phyloP scores from a whole-genome alignment of 2,329 filamentous ascomycete species.

The Cladosporium velox region DNA sequence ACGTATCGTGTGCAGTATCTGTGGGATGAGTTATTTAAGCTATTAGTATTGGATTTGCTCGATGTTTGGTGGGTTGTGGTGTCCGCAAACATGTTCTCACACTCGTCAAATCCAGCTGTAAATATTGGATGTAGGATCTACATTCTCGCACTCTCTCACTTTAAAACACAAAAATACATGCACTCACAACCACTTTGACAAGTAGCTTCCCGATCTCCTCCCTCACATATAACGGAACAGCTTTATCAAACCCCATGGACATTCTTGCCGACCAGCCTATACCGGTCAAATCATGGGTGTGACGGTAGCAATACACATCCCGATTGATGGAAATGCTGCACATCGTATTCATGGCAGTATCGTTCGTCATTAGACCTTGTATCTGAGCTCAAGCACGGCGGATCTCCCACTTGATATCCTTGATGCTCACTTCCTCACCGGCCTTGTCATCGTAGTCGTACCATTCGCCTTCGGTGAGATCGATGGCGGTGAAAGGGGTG shows the following conservation, averaged over 20 bases:
- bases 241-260: neutral
- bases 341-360: neutral
- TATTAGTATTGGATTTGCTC: neutral
- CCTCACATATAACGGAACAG: neutral
- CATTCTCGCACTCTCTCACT: neutral
- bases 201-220: too few relatives aligned
- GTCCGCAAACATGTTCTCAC: neutral
- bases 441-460: slow-evolving; percentile 97
- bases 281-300: neutral
- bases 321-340: neutral
- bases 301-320: neutral
- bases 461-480: slow-evolving; percentile 90
- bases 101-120: neutral
- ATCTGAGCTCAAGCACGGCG: slow-evolving; percentile 61
- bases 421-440: slow-evolving; percentile 87
- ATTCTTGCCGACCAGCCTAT: neutral
- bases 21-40: too few relatives aligned
- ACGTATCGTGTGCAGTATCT: neutral
- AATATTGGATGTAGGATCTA: neutral
- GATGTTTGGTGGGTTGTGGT: neutral
- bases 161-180: neutral
- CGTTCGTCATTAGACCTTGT: neutral
- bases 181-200: neutral
- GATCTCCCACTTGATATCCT: slow-evolving; percentile 85
- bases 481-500: slow-evolving; percentile 79